Evolutionary conservation across 805 yeast genomes (phyloP).

Genomic region (Wickerhamomyces sydowiorum): DNA sequence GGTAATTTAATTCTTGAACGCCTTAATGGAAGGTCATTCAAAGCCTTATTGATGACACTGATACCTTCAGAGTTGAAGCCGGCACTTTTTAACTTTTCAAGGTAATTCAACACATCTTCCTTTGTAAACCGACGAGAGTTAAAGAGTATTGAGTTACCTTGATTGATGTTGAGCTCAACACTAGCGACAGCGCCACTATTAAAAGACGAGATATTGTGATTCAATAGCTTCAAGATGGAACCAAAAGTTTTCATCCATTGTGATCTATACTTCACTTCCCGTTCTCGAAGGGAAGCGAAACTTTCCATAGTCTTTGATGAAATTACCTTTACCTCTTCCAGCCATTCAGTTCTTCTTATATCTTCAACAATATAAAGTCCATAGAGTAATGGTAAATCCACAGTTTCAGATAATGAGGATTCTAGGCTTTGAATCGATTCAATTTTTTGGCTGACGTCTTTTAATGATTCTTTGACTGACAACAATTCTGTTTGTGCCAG

Average conservation of each 20-base stretch:
- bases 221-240: constrained; percentile 32
- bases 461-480: constrained; percentile 17
- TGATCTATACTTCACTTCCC: constrained; percentile 48
- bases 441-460: constrained; percentile 9
- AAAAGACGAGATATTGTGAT: constrained; percentile 16
- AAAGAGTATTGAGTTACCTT: constrained; percentile 2
- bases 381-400: constrained; percentile 66
- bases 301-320: constrained; percentile 45
- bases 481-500: constrained; percentile 16
- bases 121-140: constrained; percentile 5
- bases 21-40: constrained; percentile 30
- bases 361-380: constrained; percentile 64
- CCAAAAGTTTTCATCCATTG: constrained; percentile 66
- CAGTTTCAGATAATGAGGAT: constrained; percentile 30
- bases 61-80: constrained; percentile 28
- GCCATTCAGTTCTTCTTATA: constrained; percentile 56
- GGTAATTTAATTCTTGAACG: constrained; percentile 8
- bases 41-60: constrained; percentile 29
- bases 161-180: constrained; percentile 15
- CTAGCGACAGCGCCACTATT: constrained; percentile 12
- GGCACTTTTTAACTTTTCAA: constrained; percentile 26
- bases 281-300: constrained; percentile 48
- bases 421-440: constrained; percentile 21
- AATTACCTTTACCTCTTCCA: constrained; percentile 21
- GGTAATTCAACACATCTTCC: constrained; percentile 30